These are phyloP conservation scores for Linum tenue DNA, from an alignment of 345 rosid species.

Conservation along the genomic window DNA sequence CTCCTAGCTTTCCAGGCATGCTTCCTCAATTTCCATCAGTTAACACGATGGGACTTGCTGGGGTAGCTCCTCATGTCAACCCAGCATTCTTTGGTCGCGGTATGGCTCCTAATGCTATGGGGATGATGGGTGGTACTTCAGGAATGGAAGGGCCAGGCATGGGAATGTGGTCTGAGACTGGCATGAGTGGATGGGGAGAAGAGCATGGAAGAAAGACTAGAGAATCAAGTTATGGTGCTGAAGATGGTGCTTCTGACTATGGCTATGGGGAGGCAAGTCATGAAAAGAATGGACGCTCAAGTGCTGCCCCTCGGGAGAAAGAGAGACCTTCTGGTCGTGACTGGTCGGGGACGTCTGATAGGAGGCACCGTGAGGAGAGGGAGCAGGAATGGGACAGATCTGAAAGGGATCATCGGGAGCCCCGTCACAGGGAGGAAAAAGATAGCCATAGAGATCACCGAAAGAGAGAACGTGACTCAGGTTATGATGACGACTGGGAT, in stretches of 20 bases:
- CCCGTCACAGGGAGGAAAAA: conserved; percentile 49
- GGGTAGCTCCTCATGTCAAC: conserved; percentile 85
- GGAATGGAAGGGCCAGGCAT: conserved; percentile 67
- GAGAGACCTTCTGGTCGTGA: conserved; percentile 62
- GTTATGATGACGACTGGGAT: conserved; percentile 55
- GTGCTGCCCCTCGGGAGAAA: conserved; percentile 45
- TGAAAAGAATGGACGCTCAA: conserved; percentile 56
- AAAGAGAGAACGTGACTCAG: conserved; percentile 60
- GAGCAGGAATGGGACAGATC: conserved; percentile 18
- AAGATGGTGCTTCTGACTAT: conserved; percentile 81
- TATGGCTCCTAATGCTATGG: conserved; percentile 55
- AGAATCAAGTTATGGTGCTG: conserved; percentile 71
- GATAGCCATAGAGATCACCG: conserved; percentile 58
- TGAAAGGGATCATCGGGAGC: conserved; percentile 45
- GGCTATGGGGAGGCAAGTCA: conserved; percentile 68
- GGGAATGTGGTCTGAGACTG: conserved; percentile 66
- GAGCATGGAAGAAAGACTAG: conserved; percentile 43
- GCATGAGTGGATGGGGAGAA: conserved; percentile 66
- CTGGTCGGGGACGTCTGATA: conserved; percentile 56
- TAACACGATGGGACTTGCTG: conserved; percentile 69
- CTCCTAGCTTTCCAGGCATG: conserved; percentile 77
- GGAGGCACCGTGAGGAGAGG: conserved; percentile 51
- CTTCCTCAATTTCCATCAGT: conserved; percentile 66
- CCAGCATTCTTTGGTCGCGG: conserved; percentile 73
- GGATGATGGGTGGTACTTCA: conserved; percentile 45